Evolutionary conservation across 495 filamentous ascomycete species (phyloP).

Genomic region (Penicillium malachiteum): DNA sequence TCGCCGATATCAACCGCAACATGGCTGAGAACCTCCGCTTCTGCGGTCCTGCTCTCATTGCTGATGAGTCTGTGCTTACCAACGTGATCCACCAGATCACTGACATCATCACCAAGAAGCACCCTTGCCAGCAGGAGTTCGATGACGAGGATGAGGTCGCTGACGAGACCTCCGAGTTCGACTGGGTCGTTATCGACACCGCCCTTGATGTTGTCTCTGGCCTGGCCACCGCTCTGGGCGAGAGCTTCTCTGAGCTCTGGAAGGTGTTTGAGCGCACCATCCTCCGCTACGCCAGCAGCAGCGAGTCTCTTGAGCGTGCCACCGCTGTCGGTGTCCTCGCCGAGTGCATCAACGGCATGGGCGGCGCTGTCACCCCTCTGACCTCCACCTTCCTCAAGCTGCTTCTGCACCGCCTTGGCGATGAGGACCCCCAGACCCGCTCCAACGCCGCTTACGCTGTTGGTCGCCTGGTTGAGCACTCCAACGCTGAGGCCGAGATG

Average conservation of each 20-base stretch:
- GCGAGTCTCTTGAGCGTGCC: constrained; percentile 80
- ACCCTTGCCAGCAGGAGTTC: constrained; percentile 89
- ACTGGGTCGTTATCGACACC: constrained; percentile 95
- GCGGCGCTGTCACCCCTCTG: constrained; percentile 68
- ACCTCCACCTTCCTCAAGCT: constrained; percentile 74
- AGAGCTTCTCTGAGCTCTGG: constrained; percentile 81
- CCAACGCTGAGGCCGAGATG: constrained; percentile 67
- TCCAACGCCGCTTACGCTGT: constrained; percentile 92
- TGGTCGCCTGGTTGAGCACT: constrained; percentile 79
- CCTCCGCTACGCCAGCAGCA: constrained; percentile 80
- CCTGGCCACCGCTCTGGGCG: constrained; percentile 77
- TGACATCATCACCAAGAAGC: constrained; percentile 77
- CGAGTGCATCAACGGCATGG: constrained; percentile 89
- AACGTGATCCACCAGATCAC: constrained; percentile 67
- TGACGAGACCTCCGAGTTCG: constrained; percentile 89
- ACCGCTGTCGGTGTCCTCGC: constrained; percentile 89
- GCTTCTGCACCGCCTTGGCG: constrained; percentile 79
- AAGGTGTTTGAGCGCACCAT: constrained; percentile 90
- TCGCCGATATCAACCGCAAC: constrained; percentile 94
- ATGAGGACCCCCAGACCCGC: constrained; percentile 88
- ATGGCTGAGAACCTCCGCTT: constrained; percentile 89
- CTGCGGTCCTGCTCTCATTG: constrained; percentile 83
- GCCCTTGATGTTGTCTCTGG: constrained; percentile 85
- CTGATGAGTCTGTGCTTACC: constrained; percentile 60
- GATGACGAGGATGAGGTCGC: constrained; percentile 72